Conservation (phyloP, 2,329 filamentous ascomycete species). For the Akanthomyces dipterigenus region DNA sequence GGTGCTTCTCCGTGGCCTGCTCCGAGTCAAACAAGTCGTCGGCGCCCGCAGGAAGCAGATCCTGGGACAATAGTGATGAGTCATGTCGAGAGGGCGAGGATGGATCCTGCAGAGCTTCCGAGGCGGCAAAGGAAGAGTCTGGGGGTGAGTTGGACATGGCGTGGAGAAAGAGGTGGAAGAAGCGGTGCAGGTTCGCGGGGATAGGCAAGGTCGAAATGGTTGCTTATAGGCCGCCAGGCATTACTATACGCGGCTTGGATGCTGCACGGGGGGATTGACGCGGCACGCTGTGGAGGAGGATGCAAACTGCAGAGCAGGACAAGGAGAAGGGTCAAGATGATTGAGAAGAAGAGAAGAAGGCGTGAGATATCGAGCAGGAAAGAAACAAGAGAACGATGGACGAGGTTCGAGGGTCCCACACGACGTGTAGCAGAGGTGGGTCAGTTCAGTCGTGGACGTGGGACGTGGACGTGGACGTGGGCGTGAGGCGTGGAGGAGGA, state of each 20-base stretch:
- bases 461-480: not conserved
- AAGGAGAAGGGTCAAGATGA: not conserved
- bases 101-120: slow-evolving; percentile 1
- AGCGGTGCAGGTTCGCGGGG: slow-evolving; percentile 11
- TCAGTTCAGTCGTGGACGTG: slow-evolving; percentile 9
- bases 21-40: slow-evolving; percentile 10
- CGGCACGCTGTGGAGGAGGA: not conserved
- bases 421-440: slow-evolving; percentile 13
- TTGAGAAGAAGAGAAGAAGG: not conserved
- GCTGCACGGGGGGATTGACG: not conserved
- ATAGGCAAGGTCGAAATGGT: not conserved
- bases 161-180: not conserved
- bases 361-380: slow-evolving; percentile 1
- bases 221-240: slow-evolving; percentile 8
- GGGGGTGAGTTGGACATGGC: slow-evolving; percentile 7
- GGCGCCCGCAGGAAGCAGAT: not conserved
- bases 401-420: slow-evolving; percentile 10
- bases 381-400: slow-evolving; percentile 10
- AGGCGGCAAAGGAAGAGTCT: slow-evolving; percentile 3
- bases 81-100: slow-evolving; percentile 10
- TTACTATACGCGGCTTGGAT: not conserved
- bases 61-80: slow-evolving; percentile 7
- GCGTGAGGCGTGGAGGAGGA: not conserved
- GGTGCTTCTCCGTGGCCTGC: slow-evolving; percentile 36
- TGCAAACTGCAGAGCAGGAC: not conserved